Percentiles rank a stretch among this genome's conserved stretches.
Evolutionary conservation across 2,329 filamentous ascomycete species (phyloP).

Genomic region (Neobulgaria alba): DNA sequence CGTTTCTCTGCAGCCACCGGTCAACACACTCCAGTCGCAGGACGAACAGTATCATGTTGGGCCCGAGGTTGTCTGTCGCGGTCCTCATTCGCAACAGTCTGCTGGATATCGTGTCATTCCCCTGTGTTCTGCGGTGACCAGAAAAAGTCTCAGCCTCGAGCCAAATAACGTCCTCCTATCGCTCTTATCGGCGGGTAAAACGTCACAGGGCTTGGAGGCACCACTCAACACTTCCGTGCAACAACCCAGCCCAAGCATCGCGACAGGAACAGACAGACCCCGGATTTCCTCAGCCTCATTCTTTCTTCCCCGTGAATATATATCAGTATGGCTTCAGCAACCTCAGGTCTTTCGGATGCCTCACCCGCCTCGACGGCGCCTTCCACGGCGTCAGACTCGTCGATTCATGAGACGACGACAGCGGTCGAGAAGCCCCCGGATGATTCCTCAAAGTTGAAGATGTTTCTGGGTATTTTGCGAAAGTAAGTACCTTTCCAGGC

Average conservation of each 20-base stretch:
- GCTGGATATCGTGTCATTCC: too few species aligned
- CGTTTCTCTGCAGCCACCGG: too few species aligned
- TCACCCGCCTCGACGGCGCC: slow-evolving; percentile 58
- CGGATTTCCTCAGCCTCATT: neutral
- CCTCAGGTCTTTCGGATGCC: slow-evolving; percentile 40
- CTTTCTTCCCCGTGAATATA: neutral
- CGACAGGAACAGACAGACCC: neutral
- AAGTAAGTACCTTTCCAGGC: slow-evolving; percentile 54
- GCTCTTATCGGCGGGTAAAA: neutral
- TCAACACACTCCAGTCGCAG: too few species aligned
- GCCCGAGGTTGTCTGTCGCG: too few species aligned
- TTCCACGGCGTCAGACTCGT: slow-evolving; percentile 20
- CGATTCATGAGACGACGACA: slow-evolving; percentile 11
- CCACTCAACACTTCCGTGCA: neutral
- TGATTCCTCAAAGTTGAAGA: slow-evolving; percentile 82
- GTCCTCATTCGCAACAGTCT: too few species aligned
- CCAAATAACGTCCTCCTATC: neutral
- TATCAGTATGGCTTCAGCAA: slow-evolving; percentile 1
- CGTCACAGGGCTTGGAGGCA: neutral
- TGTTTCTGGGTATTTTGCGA: slow-evolving; percentile 77
- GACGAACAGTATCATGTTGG: too few species aligned
- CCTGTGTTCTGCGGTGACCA: too few species aligned
- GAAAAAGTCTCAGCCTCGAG: too few species aligned
- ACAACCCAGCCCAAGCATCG: neutral
- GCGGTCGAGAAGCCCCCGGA: slow-evolving; percentile 51